Evolutionary conservation across 345 rosid genomes (phyloP), one percentile per base, ranked within the genome.

Genomic region (Conringia planisiliqua): DNA sequence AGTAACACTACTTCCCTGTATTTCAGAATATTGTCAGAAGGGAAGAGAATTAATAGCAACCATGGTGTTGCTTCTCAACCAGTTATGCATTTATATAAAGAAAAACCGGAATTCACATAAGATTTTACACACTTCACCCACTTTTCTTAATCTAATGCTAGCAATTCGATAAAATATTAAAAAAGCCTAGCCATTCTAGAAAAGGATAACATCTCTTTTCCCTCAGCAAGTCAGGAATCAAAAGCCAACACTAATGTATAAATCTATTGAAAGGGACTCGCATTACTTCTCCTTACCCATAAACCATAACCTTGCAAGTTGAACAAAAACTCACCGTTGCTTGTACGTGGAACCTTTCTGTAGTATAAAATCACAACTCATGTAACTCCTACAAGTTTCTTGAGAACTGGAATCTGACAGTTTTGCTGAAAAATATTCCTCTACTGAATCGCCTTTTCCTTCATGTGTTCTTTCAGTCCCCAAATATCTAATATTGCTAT

Each of bases 1-100:
- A 91, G 56, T 59, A 94, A 66, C 62, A 86, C 88, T 24, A 86
- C 88, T 85, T 91, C 93, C 80, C 98, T 94, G 90, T 66, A 79
- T 39, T 72, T 61, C 47, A 63, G 36, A 82, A 42, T 44, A 42
- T 10, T 29, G 44, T 66, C 36, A 64, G 63, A 62, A 73, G 44
- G 59, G 54, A 38, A 73, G 40, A 50, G 10, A 70, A 44, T 1
- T 55, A 22, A 70, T 4, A 24, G 36, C 14, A 26, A 35, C 63
- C 7, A 52, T 7, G 44, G 50, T 9, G 26, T 51, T 36, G 68
- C 57, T 78, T 72, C 50, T 60, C 66, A 61, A 50, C 61, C 24
- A 56, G 46, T 57, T 67, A 50, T 6, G 52, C 16, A 51, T 36
- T 51, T 35, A 32, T 22, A 27, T 6, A 12, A 16, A 29, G 24